Evolutionary conservation across 2,329 filamentous ascomycete genomes (phyloP), one percentile per base, ranked within the genome.

Genomic region (Epichloe festucae): DNA sequence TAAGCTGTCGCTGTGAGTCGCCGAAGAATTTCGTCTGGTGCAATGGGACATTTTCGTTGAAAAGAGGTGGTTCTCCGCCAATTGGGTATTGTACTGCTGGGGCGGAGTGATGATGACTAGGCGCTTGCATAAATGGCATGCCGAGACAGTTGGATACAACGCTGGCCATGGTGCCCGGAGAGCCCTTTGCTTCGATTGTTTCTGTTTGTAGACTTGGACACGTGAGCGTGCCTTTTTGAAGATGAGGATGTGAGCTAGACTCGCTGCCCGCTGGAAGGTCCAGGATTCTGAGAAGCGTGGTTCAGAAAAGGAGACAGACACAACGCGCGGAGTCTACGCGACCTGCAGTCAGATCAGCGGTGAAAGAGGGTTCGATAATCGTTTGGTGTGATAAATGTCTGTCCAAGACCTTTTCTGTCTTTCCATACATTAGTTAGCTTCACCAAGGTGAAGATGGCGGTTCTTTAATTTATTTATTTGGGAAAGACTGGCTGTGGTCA

Each of bases 1-100:
- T 53, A 27, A 59, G 50, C 38, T 57, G 56, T 5, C 57, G 52
- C 38, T 58, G 54, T 11, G 56, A 52, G 34, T 59, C 57, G 34
- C 56, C 56, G n/a, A 54, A 52, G 19, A 52, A 54, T 48, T 52
- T 57, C 23, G 50, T 43, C 23, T 58, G 54, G n/a, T 52, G 53
- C 31, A 53, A 49, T 11, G 43, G 31, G 11, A 39, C 17, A 4
- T 55, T 50, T 11, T 58, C 53, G 12, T 48, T 46, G 2, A 54
- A 19, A n/a, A 56, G 48, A 23, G 54, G 54, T 43, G 54, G 51
- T 36, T 57, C 55, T 34, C 55, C 53, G 21, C 43, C 53, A 35
- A 48, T 46, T 11, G 57, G 43, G 47, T 54, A 55, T n/a, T 52
- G 53, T 31, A 55, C 51, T 15, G 39, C 42, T 19, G 54, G 49